A percentile compares a stretch with the other conserved stretches of the same genome.
These are phyloP conservation scores for Metschnikowia arizonensis DNA, from an alignment of 805 yeast species.

Conservation along the genomic window DNA sequence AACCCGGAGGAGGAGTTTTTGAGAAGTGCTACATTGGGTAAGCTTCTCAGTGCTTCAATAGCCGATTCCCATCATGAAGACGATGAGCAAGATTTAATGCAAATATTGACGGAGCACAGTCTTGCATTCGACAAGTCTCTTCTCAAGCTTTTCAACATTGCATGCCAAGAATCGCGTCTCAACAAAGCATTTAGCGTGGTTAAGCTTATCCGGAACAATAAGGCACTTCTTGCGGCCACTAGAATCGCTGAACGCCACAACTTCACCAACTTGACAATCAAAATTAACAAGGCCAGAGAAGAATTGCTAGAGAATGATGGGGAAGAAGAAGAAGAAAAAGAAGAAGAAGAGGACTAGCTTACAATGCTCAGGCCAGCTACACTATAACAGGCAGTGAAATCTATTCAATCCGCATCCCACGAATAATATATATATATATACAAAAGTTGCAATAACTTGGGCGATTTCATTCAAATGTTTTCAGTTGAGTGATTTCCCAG, in stretches of 20 bases:
- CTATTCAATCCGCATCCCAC: not conserved
- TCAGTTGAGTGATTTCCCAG: not conserved
- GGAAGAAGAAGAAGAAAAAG: slow-evolving; percentile 11
- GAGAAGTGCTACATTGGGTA: slow-evolving; percentile 58
- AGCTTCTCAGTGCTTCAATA: slow-evolving; percentile 53
- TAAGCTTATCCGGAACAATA: slow-evolving; percentile 64
- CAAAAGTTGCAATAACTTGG: not conserved
- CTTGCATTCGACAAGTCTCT: slow-evolving; percentile 69
- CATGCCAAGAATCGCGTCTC: slow-evolving; percentile 64
- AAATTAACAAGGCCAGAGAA: slow-evolving; percentile 37
- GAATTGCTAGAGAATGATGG: slow-evolving; percentile 24
- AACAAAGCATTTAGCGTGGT: slow-evolving; percentile 69
- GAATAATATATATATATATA: slow-evolving; percentile 3
- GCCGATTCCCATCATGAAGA: slow-evolving; percentile 27
- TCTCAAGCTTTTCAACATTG: slow-evolving; percentile 67
- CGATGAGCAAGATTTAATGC: slow-evolving; percentile 40
- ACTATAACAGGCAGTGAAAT: not conserved
- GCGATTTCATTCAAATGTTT: not conserved
- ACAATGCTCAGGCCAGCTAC: not conserved
- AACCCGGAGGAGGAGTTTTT: slow-evolving; percentile 63
- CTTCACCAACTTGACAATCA: slow-evolving; percentile 32
- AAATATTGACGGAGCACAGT: slow-evolving; percentile 49
- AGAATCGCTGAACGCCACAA: slow-evolving; percentile 72
- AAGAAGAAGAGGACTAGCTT: slow-evolving; percentile 6
- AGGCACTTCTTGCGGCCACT: slow-evolving; percentile 78